Evolutionary conservation across 495 filamentous ascomycete species (phyloP).

Genomic region (Tuber calosporum): DNA sequence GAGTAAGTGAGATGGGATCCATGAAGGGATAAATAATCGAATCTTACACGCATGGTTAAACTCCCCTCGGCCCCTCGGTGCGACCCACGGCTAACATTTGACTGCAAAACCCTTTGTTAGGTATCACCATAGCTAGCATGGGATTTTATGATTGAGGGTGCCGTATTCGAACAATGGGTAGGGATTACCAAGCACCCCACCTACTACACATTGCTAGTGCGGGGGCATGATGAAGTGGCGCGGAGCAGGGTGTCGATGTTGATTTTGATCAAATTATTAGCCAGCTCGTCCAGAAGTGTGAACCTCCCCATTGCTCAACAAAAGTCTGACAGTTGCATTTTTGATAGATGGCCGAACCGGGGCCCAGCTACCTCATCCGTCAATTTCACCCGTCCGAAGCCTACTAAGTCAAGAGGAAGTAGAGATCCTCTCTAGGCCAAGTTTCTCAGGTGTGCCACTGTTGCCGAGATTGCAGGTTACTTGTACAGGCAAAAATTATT

Average conservation of each 20-base stretch:
- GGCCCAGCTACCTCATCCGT: neutral
- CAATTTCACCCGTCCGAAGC: neutral
- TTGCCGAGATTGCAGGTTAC: neutral
- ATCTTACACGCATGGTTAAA: neutral
- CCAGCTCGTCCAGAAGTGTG: neutral
- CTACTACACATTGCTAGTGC: too few relatives aligned
- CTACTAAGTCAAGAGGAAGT: neutral
- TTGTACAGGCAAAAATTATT: too few relatives aligned
- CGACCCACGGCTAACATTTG: neutral
- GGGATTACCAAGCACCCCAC: too few relatives aligned
- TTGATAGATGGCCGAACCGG: neutral
- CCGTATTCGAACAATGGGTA: too few relatives aligned
- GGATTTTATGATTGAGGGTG: too few relatives aligned
- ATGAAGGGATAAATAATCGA: neutral
- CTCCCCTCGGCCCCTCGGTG: neutral
- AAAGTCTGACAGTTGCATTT: neutral
- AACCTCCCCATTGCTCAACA: neutral
- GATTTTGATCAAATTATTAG: neutral
- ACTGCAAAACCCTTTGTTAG: too few relatives aligned
- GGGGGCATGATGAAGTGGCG: too few relatives aligned
- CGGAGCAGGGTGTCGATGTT: neutral
- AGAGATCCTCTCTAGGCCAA: neutral
- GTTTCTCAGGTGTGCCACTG: neutral
- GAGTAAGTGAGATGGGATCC: neutral
- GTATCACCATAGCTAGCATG: too few relatives aligned